Percentiles rank a stretch among this genome's conserved stretches.
These are phyloP conservation scores for Diaporthe ampelina DNA, from an alignment of 2,329 filamentous ascomycete genomes.

Conservation along the genomic window DNA sequence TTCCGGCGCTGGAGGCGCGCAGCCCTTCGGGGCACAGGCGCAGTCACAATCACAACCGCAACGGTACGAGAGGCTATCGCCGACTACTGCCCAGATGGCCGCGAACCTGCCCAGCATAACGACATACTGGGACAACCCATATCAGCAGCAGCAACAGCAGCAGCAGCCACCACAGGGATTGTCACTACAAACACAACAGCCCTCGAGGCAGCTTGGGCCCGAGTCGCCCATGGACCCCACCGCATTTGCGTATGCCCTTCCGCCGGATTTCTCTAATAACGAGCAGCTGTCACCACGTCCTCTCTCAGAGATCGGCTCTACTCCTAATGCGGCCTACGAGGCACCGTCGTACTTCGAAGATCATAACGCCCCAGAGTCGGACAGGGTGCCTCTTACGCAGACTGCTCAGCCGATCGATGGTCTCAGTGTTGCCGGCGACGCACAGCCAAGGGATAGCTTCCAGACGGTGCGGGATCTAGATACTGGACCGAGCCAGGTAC, in stretches of 20 bases:
- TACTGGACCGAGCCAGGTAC: constrained; percentile 65
- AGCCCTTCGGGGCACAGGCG: constrained; percentile 2
- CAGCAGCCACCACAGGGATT: constrained; percentile 8
- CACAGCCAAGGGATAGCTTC: constrained; percentile 67
- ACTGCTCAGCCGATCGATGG: constrained; percentile 68
- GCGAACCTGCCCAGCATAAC: constrained; percentile 60
- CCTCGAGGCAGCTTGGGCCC: constrained; percentile 48
- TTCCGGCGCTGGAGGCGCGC: constrained; percentile 22
- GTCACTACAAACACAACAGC: constrained; percentile 12
- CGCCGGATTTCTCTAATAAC: constrained; percentile 57
- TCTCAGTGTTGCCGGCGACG: constrained; percentile 55
- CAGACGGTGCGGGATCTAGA: constrained; percentile 69
- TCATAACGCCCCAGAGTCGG: constrained; percentile 65
- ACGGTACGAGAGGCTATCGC: constrained; percentile 42
- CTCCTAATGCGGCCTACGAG: constrained; percentile 43
- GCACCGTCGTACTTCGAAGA: constrained; percentile 41
- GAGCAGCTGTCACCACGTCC: constrained; percentile 44
- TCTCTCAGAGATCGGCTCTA: constrained; percentile 45
- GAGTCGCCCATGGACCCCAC: constrained; percentile 67
- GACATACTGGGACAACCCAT: constrained; percentile 65
- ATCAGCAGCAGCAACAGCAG: constrained; percentile 49
- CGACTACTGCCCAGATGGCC: constrained; percentile 49
- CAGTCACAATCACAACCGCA: constrained; percentile 31
- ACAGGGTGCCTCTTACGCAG: constrained; percentile 70
- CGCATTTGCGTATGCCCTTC: constrained; percentile 68